Evolutionary conservation across 768 basidiomycete genomes (phyloP).

Genomic region (Inosperma sp.): DNA sequence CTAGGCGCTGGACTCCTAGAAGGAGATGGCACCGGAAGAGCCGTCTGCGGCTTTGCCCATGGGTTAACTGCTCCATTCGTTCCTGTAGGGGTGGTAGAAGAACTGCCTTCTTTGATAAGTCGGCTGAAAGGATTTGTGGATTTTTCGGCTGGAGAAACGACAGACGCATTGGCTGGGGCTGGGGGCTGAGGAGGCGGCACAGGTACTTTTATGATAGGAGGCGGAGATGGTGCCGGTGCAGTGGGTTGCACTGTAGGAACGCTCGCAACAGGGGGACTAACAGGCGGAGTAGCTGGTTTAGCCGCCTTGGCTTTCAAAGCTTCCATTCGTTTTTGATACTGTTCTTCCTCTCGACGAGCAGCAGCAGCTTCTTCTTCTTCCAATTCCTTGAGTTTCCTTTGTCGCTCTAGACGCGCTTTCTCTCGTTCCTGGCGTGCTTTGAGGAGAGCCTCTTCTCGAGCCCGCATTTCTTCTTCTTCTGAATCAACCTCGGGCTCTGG

Average conservation of each 20-base stretch:
- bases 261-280: conserved; percentile 30
- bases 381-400: conserved; percentile 50
- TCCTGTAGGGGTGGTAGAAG: conserved; percentile 27
- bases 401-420: conserved; percentile 3
- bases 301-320: conserved; percentile 31
- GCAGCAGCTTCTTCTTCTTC: conserved; percentile 29
- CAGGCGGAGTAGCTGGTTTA: conserved; percentile 3
- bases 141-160: conserved; percentile 36
- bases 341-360: conserved; percentile 31
- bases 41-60: conserved; percentile 43
- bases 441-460: conserved; percentile 64
- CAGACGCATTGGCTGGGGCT: conserved; percentile 23
- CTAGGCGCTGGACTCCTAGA: conserved; percentile 52
- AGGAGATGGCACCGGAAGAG: conserved; percentile 31
- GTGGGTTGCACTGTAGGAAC: conserved; percentile 25
- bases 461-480: conserved; percentile 68
- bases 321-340: conserved; percentile 31
- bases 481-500: conserved; percentile 55
- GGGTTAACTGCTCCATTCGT: conserved; percentile 54
- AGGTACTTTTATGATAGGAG: too few relatives aligned
- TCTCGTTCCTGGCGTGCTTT: conserved; percentile 70
- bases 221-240: conserved; percentile 36
- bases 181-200: conserved; percentile 34
- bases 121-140: conserved; percentile 81
- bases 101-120: conserved; percentile 47